Evolutionary conservation across 768 basidiomycete species (phyloP).

Genomic region (Rhizopogon sp.): DNA sequence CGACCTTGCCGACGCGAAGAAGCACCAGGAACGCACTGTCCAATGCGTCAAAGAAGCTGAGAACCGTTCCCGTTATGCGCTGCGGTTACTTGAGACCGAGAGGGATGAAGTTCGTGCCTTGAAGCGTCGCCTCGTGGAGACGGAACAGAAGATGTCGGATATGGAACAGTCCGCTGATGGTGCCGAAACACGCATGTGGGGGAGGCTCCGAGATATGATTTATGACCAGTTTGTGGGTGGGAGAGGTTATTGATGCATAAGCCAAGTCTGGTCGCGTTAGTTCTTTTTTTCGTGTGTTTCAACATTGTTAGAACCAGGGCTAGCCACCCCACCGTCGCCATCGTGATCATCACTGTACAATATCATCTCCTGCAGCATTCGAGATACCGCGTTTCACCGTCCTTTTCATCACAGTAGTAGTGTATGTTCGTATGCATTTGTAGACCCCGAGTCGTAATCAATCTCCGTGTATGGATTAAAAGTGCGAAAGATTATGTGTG

Average conservation of each 20-base stretch:
- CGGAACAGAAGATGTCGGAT: constrained; percentile 17
- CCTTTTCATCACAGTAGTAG: background rate
- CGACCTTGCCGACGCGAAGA: constrained; percentile 12
- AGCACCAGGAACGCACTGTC: constrained; percentile 4
- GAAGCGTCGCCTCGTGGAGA: constrained; percentile 18
- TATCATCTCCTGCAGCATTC: background rate
- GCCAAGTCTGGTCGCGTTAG: background rate
- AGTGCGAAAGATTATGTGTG: background rate
- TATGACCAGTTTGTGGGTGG: constrained; percentile 20
- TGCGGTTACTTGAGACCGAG: constrained; percentile 12
- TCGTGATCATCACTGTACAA: background rate
- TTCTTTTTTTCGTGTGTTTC: background rate
- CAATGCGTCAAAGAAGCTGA: constrained; percentile 5
- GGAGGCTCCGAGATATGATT: constrained; percentile 22
- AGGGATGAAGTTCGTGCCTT: constrained; percentile 16
- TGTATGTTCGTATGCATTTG: background rate
- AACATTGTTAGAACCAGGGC: background rate
- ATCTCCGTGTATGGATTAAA: background rate
- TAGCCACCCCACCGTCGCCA: background rate
- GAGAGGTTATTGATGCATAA: background rate
- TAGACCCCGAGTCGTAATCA: background rate
- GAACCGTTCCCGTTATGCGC: constrained; percentile 16
- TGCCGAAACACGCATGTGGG: constrained; percentile 21
- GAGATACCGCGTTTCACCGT: background rate
- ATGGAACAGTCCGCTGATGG: constrained; percentile 8